Percentiles rank a stretch among this genome's conserved stretches.
phyloP scores from a whole-genome alignment of 768 basidiomycete species.

The Sarcodon aspratus region DNA sequence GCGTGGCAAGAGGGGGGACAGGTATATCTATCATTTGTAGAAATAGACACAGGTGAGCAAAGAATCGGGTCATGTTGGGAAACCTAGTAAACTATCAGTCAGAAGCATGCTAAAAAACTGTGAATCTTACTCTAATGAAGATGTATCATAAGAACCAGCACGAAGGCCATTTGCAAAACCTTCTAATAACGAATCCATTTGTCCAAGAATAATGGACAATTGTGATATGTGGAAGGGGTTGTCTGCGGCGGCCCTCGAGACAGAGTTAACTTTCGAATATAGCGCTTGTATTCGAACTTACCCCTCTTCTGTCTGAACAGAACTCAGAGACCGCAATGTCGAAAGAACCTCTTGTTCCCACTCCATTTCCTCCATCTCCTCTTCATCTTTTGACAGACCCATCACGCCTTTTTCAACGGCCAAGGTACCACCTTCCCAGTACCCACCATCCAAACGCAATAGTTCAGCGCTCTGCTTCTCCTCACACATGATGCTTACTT shows the following conservation, averaged over 20 bases:
- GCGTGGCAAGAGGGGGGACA: constrained; percentile 64
- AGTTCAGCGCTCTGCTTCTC: constrained; percentile 68
- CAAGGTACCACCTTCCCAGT: constrained; percentile 63
- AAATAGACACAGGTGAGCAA: constrained; percentile 86
- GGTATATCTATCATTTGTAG: constrained; percentile 70
- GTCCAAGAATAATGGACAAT: constrained; percentile 62
- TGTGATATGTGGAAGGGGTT: constrained; percentile 80
- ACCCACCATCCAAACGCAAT: constrained; percentile 42
- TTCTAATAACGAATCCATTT: constrained; percentile 56
- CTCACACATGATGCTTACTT: constrained; percentile 71
- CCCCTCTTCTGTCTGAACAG: constrained; percentile 55
- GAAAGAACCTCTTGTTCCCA: constrained; percentile 58
- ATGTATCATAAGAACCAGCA: constrained; percentile 34
- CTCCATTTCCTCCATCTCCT: constrained; percentile 32
- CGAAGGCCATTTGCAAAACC: constrained; percentile 50
- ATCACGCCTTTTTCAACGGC: constrained; percentile 26
- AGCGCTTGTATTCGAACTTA: constrained; percentile 17
- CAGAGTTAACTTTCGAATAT: neutral
- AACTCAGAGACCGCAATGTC: constrained; percentile 45
- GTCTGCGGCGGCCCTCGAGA: constrained; percentile 42
- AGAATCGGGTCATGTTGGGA: constrained; percentile 73
- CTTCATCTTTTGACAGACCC: constrained; percentile 7
- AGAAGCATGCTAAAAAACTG: constrained; percentile 7
- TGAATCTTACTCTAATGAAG: constrained; percentile 43
- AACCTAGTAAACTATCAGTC: constrained; percentile 32